phyloP scores from a whole-genome alignment of 805 yeast genomes.

The Saccharomyces mikatae region DNA sequence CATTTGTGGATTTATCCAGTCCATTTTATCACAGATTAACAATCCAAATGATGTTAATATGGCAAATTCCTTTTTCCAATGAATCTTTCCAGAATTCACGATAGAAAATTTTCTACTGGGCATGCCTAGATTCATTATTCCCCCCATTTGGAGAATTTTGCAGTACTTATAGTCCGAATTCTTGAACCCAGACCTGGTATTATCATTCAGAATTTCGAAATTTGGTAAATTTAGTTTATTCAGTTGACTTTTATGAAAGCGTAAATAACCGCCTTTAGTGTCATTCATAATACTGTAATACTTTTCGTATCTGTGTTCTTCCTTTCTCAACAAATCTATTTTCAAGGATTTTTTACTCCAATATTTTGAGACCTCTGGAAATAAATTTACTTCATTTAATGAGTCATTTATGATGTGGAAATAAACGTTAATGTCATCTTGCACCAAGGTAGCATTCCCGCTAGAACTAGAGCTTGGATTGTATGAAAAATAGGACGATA shows the following conservation, averaged over 20 bases:
- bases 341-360: slow-evolving; percentile 7
- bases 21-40: slow-evolving; percentile 36
- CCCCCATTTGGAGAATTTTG: slow-evolving; percentile 30
- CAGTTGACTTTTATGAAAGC: slow-evolving; percentile 24
- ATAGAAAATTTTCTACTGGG: slow-evolving; percentile 27
- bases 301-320: slow-evolving; percentile 14
- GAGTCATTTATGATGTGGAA: slow-evolving; percentile 17
- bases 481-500: slow-evolving; percentile 19
- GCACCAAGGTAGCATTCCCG: slow-evolving; percentile 6
- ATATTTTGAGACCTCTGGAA: slow-evolving; percentile 6
- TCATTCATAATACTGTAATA: slow-evolving; percentile 18
- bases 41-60: slow-evolving; percentile 45
- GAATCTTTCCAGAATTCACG: slow-evolving; percentile 21
- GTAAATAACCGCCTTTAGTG: slow-evolving; percentile 30
- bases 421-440: slow-evolving; percentile 25
- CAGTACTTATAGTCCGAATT: slow-evolving; percentile 11
- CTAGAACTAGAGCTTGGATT: slow-evolving; percentile 8
- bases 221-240: slow-evolving; percentile 16
- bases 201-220: slow-evolving; percentile 19
- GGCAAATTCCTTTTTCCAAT: slow-evolving; percentile 41
- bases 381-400: slow-evolving; percentile 8
- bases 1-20: slow-evolving; percentile 26
- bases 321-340: slow-evolving; percentile 1
- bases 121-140: slow-evolving; percentile 32
- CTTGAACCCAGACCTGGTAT: background rate